Conservation (phyloP, 768 basidiomycete genomes). For the Phlebiopsis gigantea region DNA sequence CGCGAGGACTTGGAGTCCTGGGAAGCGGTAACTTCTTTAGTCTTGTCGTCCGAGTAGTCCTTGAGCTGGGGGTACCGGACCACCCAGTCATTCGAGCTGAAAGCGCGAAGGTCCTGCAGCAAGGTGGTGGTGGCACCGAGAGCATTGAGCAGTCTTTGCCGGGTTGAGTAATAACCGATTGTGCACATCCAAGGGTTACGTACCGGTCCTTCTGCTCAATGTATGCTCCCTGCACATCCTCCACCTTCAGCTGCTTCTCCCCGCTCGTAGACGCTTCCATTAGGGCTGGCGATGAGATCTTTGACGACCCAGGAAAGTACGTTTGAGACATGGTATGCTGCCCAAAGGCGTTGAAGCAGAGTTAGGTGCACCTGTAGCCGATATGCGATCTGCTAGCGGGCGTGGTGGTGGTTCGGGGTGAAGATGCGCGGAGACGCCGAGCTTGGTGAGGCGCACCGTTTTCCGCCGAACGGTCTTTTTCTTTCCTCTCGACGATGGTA, state of each 20-base stretch:
- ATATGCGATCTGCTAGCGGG: not conserved
- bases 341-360: slow-evolving; percentile 1
- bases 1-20: slow-evolving; percentile 27
- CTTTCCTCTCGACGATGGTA: not conserved
- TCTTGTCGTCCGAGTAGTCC: slow-evolving; percentile 29
- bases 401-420: slow-evolving; percentile 8
- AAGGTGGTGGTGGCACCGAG: slow-evolving; percentile 68
- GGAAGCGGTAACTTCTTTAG: slow-evolving; percentile 21
- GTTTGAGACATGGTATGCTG: slow-evolving; percentile 22
- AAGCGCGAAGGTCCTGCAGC: slow-evolving; percentile 63
- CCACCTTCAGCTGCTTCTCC: slow-evolving; percentile 41
- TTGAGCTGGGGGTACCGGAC: slow-evolving; percentile 81
- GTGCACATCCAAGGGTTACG: not conserved
- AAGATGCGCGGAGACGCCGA: not conserved
- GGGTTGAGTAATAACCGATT: not conserved
- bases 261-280: slow-evolving; percentile 15
- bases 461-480: not conserved
- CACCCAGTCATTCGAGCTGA: slow-evolving; percentile 85
- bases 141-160: slow-evolving; percentile 63
- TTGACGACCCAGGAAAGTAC: slow-evolving; percentile 21
- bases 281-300: slow-evolving; percentile 14
- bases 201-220: slow-evolving; percentile 73
- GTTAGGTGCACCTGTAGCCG: not conserved
- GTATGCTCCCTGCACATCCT: slow-evolving; percentile 74
- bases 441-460: not conserved